phyloP scores from a whole-genome alignment of 768 basidiomycete genomes.

The Nidularia sp. region DNA sequence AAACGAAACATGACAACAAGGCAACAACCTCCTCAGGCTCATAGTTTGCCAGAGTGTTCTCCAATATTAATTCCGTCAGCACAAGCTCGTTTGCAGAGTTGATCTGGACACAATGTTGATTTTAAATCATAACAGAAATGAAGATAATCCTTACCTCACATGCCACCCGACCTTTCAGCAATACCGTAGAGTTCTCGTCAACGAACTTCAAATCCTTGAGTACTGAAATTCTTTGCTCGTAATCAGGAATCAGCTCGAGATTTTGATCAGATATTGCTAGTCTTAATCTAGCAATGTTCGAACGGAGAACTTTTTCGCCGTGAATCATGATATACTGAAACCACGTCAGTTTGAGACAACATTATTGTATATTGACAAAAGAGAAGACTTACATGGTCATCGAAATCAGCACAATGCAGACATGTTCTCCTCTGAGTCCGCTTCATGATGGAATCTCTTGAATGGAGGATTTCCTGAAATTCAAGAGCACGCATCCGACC shows the following conservation, averaged over 20 bases:
- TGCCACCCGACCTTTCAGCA: conserved; percentile 94
- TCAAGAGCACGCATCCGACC: conserved; percentile 76
- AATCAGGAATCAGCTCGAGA: conserved; percentile 93
- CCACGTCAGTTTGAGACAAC: not conserved
- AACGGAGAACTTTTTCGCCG: conserved; percentile 66
- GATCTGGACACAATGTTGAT: conserved; percentile 51
- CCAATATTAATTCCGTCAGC: conserved; percentile 93
- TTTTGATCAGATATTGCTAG: conserved; percentile 94
- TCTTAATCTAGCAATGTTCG: conserved; percentile 75
- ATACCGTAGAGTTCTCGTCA: conserved; percentile 92
- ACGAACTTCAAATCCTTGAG: conserved; percentile 91
- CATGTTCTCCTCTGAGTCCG: conserved; percentile 45
- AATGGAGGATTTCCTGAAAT: conserved; percentile 79
- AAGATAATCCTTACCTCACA: conserved; percentile 71
- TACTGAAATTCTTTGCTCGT: conserved; percentile 90
- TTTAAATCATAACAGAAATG: not conserved
- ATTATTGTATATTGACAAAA: not conserved
- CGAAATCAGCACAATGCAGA: conserved; percentile 61
- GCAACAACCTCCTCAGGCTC: conserved; percentile 97
- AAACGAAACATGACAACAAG: conserved; percentile 92
- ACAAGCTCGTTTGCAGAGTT: conserved; percentile 98
- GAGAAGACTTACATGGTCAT: conserved; percentile 60
- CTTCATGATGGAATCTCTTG: conserved; percentile 46
- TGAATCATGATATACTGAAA: conserved; percentile 74
- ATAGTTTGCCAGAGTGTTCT: conserved; percentile 87